Evolutionary conservation across 202 grass and related monocot genomes (phyloP).

Genomic region (Setaria viridis): DNA sequence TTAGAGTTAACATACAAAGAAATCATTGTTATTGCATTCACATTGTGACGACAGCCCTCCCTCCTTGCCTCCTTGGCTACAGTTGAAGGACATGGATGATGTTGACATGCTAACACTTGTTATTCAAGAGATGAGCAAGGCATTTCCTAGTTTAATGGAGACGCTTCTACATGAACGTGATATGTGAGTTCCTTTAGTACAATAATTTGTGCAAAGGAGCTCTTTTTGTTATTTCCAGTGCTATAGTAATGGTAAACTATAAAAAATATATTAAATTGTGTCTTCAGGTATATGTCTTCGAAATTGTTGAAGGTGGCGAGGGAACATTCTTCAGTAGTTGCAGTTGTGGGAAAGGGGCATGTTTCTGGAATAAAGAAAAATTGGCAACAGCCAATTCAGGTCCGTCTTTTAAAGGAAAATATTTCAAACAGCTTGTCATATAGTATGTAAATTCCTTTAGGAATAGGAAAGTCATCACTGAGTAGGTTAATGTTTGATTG

Average conservation of each 20-base stretch:
- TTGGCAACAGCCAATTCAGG: conserved; percentile 88
- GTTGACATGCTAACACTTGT: conserved; percentile 93
- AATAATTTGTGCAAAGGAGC: conserved; percentile 13
- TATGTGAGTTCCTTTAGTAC: conserved; percentile 61
- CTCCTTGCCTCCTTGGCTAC: conserved; percentile 20
- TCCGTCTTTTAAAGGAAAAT: conserved; percentile 6
- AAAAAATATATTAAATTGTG: not conserved
- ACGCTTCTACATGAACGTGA: conserved; percentile 96
- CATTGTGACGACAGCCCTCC: not conserved
- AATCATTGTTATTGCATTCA: not conserved
- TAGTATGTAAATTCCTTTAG: not conserved
- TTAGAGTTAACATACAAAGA: conserved; percentile 2
- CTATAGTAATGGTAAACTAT: conserved; percentile 15
- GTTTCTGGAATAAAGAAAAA: conserved; percentile 93
- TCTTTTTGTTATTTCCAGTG: not conserved
- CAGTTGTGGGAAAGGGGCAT: conserved; percentile 94
- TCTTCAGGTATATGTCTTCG: conserved; percentile 92
- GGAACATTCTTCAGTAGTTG: conserved; percentile 90
- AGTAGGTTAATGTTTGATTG: not conserved
- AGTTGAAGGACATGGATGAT: conserved; percentile 96
- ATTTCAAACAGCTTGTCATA: not conserved
- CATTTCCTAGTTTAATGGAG: conserved; percentile 90
- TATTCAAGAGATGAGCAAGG: conserved; percentile 99
- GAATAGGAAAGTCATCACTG: not conserved
- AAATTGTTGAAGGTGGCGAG: conserved; percentile 69